Percentiles rank a stretch among this genome's conserved stretches.
These are phyloP conservation scores for Nannizziopsis arthrosporioides DNA, from an alignment of 2,329 filamentous ascomycete species.

Conservation along the genomic window DNA sequence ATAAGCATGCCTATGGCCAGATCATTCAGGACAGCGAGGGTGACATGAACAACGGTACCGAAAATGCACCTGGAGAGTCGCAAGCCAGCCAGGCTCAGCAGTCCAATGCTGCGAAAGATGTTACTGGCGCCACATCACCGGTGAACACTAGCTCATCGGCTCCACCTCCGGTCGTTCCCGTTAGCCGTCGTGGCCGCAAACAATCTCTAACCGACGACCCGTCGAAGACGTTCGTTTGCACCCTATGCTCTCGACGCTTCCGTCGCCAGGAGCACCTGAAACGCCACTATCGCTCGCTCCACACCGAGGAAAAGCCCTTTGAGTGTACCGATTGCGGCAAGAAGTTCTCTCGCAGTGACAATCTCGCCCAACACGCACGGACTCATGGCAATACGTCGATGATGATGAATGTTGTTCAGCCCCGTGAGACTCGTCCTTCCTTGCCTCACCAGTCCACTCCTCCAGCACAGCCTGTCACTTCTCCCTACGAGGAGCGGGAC, in stretches of 20 bases:
- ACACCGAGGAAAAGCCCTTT: conserved; percentile 97
- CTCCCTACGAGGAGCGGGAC: conserved; percentile 42
- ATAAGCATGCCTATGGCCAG: conserved; percentile 23
- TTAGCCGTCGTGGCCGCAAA: conserved; percentile 91
- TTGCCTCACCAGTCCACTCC: conserved; percentile 26
- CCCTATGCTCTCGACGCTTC: conserved; percentile 92
- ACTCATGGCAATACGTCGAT: conserved; percentile 86
- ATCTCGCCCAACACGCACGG: conserved; percentile 87
- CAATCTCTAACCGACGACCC: conserved; percentile 96
- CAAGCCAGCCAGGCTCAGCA: conserved; percentile 26
- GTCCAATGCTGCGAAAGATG: conserved; percentile 32
- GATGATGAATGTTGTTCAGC: conserved; percentile 77
- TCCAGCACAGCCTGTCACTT: conserved; percentile 17
- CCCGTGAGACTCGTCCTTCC: conserved; percentile 43
- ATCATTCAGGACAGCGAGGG: conserved; percentile 23
- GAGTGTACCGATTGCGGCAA: conserved; percentile 96
- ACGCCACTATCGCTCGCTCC: conserved; percentile 94
- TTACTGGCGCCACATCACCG: conserved; percentile 35
- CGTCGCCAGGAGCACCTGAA: conserved; percentile 96
- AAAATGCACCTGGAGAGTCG: conserved; percentile 37
- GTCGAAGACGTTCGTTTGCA: conserved; percentile 96
- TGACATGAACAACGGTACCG: conserved; percentile 21
- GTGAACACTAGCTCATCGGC: conserved; percentile 32
- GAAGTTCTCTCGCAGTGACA: conserved; percentile 97
- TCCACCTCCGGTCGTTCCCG: conserved; percentile 37